Conservation (phyloP, 2,329 filamentous ascomycete genomes). For the Fusarium sp. region DNA sequence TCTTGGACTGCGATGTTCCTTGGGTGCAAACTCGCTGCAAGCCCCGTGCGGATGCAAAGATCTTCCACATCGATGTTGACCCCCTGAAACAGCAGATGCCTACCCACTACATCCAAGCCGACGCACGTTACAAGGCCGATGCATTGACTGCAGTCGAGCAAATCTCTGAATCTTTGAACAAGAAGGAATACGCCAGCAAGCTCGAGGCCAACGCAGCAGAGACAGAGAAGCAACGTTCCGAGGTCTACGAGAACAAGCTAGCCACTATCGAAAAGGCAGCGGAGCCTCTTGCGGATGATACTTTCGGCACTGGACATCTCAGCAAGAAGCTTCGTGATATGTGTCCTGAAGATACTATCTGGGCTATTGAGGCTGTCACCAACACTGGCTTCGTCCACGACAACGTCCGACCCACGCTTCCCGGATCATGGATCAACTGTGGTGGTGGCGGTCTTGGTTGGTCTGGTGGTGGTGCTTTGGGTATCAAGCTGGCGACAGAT, state of each 20-base stretch:
- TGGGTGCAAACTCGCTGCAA: slow-evolving; percentile 86
- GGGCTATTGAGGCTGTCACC: slow-evolving; percentile 82
- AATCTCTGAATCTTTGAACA: slow-evolving; percentile 71
- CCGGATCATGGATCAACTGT: slow-evolving; percentile 84
- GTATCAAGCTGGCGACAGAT: slow-evolving; percentile 77
- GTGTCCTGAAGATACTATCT: slow-evolving; percentile 70
- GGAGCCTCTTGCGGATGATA: slow-evolving; percentile 70
- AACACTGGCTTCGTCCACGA: slow-evolving; percentile 76
- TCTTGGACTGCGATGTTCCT: slow-evolving; percentile 90
- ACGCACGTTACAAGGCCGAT: slow-evolving; percentile 75
- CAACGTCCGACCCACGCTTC: slow-evolving; percentile 75
- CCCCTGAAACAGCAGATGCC: slow-evolving; percentile 79
- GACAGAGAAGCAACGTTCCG: slow-evolving; percentile 61
- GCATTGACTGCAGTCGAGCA: slow-evolving; percentile 75
- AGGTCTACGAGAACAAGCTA: slow-evolving; percentile 70
- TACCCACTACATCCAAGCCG: slow-evolving; percentile 76
- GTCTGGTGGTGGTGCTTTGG: slow-evolving; percentile 81
- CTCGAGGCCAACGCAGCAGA: slow-evolving; percentile 46
- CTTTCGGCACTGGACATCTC: slow-evolving; percentile 57
- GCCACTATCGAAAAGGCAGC: slow-evolving; percentile 68
- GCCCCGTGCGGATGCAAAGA: slow-evolving; percentile 63
- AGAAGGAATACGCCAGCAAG: slow-evolving; percentile 57
- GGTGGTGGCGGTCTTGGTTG: slow-evolving; percentile 84
- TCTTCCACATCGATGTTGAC: slow-evolving; percentile 76
- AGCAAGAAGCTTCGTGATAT: slow-evolving; percentile 50